Conservation (phyloP, 2,329 filamentous ascomycete genomes). For the Alternaria sp. region DNA sequence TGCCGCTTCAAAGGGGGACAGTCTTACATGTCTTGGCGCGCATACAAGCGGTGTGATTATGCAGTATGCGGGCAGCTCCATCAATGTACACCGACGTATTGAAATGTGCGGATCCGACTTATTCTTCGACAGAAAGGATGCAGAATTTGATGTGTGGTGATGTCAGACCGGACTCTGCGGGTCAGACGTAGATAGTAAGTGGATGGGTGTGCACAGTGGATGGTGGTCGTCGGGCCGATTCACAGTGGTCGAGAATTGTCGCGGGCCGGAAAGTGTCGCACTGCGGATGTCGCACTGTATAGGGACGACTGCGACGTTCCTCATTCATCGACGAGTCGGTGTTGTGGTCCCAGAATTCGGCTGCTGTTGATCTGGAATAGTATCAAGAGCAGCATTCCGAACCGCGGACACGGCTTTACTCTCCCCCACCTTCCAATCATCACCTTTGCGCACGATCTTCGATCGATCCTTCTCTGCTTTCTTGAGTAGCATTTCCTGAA, state of each 20-base stretch:
- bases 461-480: conserved; percentile 47
- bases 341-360: conserved; percentile 21
- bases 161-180: conserved; percentile 4
- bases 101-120: background rate
- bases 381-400: conserved; percentile 41
- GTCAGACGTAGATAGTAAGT: background rate
- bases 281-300: background rate
- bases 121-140: background rate
- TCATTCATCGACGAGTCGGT: conserved; percentile 5
- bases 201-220: background rate
- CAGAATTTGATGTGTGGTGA: conserved; percentile 1
- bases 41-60: conserved; percentile 41
- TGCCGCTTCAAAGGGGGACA: conserved; percentile 4
- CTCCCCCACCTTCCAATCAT: conserved; percentile 54
- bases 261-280: conserved; percentile 1
- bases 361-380: conserved; percentile 23
- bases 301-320: background rate
- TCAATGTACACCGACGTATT: conserved; percentile 4
- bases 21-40: conserved; percentile 21
- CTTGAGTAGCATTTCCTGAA: conserved; percentile 37
- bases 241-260: background rate
- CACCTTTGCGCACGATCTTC: conserved; percentile 48
- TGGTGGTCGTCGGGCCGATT: conserved; percentile 1
- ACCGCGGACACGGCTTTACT: conserved; percentile 54
- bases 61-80: conserved; percentile 30